Percentiles rank a stretch among this genome's conserved stretches.
phyloP scores from a whole-genome alignment of 805 yeast species.

The Yarrowia divulgata region DNA sequence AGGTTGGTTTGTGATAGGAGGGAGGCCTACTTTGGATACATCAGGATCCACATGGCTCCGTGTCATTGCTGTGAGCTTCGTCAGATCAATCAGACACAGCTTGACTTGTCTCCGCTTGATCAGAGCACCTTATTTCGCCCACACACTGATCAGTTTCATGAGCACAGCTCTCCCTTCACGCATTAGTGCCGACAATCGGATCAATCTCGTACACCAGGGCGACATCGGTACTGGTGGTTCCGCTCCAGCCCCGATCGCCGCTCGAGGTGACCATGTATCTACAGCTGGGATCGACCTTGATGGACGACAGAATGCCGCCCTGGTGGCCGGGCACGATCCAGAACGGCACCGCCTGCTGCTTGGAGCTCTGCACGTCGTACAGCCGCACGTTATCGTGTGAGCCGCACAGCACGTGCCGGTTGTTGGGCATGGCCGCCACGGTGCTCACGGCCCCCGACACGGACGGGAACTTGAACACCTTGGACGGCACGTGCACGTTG shows the following conservation, averaged over 20 bases:
- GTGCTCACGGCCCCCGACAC: constrained; percentile 92
- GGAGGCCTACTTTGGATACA: no score
- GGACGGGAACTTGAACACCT: constrained; percentile 74
- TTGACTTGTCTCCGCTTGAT: no score
- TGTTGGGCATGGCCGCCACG: constrained; percentile 80
- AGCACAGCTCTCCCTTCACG: no score
- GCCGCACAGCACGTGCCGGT: constrained; percentile 81
- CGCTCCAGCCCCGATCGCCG: constrained; percentile 97
- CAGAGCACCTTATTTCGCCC: no score
- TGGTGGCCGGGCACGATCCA: constrained; percentile 95
- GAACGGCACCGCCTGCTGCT: constrained; percentile 65
- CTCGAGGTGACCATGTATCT: constrained; percentile 88
- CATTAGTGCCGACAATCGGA: constrained; percentile 23
- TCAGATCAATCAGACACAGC: no score
- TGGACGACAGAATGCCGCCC: constrained; percentile 83
- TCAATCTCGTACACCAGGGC: constrained; percentile 78
- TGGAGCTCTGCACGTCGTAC: constrained; percentile 69
- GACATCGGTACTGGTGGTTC: constrained; percentile 72
- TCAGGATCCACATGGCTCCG: no score
- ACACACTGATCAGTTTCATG: no score
- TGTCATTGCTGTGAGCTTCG: no score
- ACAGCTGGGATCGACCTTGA: constrained; percentile 85
- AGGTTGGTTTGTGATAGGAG: no score
- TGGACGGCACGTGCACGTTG: constrained; percentile 57
- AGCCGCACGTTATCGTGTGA: constrained; percentile 88